Evolutionary conservation across 495 filamentous ascomycete species (phyloP), one percentile per base, ranked within the genome.

Genomic region (Trichoderma virens): DNA sequence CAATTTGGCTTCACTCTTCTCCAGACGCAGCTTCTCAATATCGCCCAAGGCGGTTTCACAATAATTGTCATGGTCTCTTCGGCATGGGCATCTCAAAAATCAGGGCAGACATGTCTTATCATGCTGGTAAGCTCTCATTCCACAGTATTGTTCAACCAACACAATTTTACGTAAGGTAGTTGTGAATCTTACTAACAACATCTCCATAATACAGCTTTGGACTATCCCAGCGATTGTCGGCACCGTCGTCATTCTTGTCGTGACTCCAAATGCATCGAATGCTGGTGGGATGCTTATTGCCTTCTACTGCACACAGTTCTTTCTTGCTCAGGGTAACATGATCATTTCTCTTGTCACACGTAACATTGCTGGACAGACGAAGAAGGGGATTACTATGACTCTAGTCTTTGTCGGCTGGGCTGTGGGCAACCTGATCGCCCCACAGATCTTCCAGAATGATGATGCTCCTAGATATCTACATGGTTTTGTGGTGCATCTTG

Each of bases 1-100:
- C 72, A 72, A 62, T 79, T 86, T 62, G 67, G 78, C 8, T 86
- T 84, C 64, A 74, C 70, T 3, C 69, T 71, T 9, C 72, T 84
- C 18, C 74, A 85, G 66, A 84, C 83, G 1, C 82, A 85, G 71
- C 74, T 85, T 13, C 71, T 85, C 35, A 82, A 86, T n/a, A 91
- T 91, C 85, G 80, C 82, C 0, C 78, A 75, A 3, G 82, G 82
- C 0, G 69, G 75, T 1, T 70, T 85, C 39, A 76, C 72, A 34
- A 78, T 84, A 16, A 47, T 74, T 25, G 76, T 71, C 63, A 81
- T 78, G 1, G 66, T 85, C 1, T 8, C 9, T 11, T 39, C 35
- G 9, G 35, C 35, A 1, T 14, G 16, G 5, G 35, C 35, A 11
- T 39, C 35, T 39, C 35, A 39, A 39, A 39, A 39, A 14, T 2